Evolutionary conservation across 257 asterid genomes (phyloP), one percentile per base, ranked within the genome.

Genomic region (Petunia secreta): DNA sequence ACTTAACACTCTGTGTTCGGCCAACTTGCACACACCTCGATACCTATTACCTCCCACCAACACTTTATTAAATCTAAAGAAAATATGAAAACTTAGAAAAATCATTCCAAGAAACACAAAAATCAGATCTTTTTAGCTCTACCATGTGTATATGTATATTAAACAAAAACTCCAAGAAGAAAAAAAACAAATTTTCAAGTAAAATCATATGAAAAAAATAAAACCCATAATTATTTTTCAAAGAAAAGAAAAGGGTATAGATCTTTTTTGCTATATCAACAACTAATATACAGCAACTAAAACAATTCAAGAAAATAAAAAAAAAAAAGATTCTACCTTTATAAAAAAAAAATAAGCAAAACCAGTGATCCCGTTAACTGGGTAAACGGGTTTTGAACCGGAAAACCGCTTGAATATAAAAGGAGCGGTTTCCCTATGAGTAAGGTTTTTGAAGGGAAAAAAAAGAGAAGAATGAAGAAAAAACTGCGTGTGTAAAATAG

Each of bases 321-420:
- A 16, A 65, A 64, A 16, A 8, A 75, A 67, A 58, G 8, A 7
- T n/a, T 63, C 11, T 62, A 43, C 48, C 57, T 50, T 50, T 7
- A 8, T 66, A 6, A 50, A 7, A 11, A 50, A 7, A 11, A 75
- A 78, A 68, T n/a, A 75, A 76, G 58, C 50, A 52, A 71, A 71
- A 77, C 58, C 73, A 43, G 58, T 58, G 58, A 77, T 63, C 71
- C 68, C 34, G 25, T 3, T 14, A 66, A 65, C 75, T 16, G 50
- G 53, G 52, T 3, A 46, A 39, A 13, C 2, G 52, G 75, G 25
- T 39, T 46, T 68, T 9, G 25, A 48, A 16, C 39, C 1, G 82
- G 78, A 60, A 88, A 88, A 78, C 86, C 87, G 90, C 87, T 55
- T 37, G 9, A 10, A 15, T 37, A 10, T 52, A 57, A 75, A 39